Base-by-base conservation (phyloP, 164 flowering plant genomes). In the Annona squamosa region DNA sequence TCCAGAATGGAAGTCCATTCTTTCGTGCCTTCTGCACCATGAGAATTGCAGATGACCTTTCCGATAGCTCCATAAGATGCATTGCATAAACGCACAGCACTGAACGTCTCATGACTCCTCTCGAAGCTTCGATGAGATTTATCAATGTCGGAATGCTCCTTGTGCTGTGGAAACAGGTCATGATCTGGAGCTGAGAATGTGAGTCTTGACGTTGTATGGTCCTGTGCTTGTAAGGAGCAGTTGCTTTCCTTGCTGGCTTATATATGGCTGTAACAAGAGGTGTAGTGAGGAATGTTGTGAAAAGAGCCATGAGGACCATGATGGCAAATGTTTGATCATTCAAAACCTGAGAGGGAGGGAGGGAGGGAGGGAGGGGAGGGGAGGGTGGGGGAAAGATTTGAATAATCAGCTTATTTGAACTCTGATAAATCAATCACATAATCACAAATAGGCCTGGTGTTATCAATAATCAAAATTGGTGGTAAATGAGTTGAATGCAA, bases 51-150 rank as follows among this genome's bases (percentile, higher is more conserved):
- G 97, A 91, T 1, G 97, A 69, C 71, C 97, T 84, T 78, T 91
- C 97, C 0, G 93, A 83, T 5, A 89, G 89, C 84, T 90, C 96
- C 87, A 82, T 87, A 43, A 89, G 88, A 81, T 90, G 96, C 93
- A 90, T 74, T 0, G 88, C 89, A 70, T 91, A 89, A 3, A 91
- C 85, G 63, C 80, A 70, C 3, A 91, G 79, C 7, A 83, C 79
- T 68, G 68, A n/a, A 48, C 78, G 86, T 3, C 72, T 71, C 59
- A 79, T 81, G 3, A 79, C 82, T 6, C 93, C 91, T 0, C 93
- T 86, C 0, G 91, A 84, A 17, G 83, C 82, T 76, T 90, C 95
- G 52, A 90, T 81, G 74, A 89, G 86, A 70, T 87, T 89, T 18
- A 87, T 85, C 67, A 87, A 56, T 1, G 89, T 61, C 0, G 95